Evolutionary conservation across 1,284 basidiomycete genomes (phyloP).

Genomic region (Rhodotorula mucilaginosa): DNA sequence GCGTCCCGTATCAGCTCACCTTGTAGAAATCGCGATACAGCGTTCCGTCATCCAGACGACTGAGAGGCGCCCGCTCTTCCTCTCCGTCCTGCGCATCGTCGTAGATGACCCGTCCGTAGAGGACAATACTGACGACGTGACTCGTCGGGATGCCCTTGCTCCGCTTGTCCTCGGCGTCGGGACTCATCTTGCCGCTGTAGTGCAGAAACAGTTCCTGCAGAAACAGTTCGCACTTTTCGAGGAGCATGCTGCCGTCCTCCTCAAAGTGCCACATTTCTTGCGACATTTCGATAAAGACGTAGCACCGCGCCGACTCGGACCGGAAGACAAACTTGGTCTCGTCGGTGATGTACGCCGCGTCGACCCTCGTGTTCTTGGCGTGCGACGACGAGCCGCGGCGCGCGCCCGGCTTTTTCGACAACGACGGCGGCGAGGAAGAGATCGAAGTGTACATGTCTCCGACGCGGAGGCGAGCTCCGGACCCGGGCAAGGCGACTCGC

Average conservation of each 20-base stretch:
- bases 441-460: slow-evolving; percentile 61
- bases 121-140: slow-evolving; percentile 89
- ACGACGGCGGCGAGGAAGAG: background rate
- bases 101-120: slow-evolving; percentile 92
- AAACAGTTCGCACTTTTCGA: slow-evolving; percentile 86
- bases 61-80: slow-evolving; percentile 52
- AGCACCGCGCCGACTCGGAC: slow-evolving; percentile 82
- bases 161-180: slow-evolving; percentile 24
- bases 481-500: slow-evolving; percentile 69
- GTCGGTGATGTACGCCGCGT: slow-evolving; percentile 72
- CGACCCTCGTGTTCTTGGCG: slow-evolving; percentile 31
- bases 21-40: slow-evolving; percentile 82
- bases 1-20: slow-evolving; percentile 23
- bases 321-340: slow-evolving; percentile 86
- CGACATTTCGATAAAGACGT: slow-evolving; percentile 90
- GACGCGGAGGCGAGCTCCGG: slow-evolving; percentile 69
- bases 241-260: slow-evolving; percentile 67
- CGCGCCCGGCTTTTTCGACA: slow-evolving; percentile 55
- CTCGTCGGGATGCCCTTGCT: slow-evolving; percentile 60
- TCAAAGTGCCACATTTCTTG: slow-evolving; percentile 93
- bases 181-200: slow-evolving; percentile 29
- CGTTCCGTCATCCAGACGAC: slow-evolving; percentile 31
- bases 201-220: slow-evolving; percentile 55
- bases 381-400: slow-evolving; percentile 4
- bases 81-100: slow-evolving; percentile 70